Base-by-base conservation (phyloP, 2,329 filamentous ascomycete genomes). In the Aspergillus pseudoglaucus region DNA sequence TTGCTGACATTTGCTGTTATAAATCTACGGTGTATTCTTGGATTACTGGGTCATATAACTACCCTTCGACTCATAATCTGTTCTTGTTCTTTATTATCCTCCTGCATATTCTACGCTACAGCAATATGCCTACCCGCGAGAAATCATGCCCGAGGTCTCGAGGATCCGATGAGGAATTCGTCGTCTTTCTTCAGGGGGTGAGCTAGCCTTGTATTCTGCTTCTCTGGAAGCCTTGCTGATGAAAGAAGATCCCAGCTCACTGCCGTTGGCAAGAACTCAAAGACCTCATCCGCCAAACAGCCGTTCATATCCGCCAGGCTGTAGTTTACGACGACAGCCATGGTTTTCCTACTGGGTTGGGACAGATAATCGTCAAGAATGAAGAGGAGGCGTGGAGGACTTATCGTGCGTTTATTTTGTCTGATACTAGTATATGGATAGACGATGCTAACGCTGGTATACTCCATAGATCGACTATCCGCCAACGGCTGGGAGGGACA, bases 181-280 rank as follows among this genome's bases (percentile, higher is more conserved):
- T 72, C n/a, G 53, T 72, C 10, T 72, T 71, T 48, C 60, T 72
- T 15, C 69, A 71, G 47, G 69, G 69, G 17, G 69, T 72, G 56
- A 62, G 67, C 46, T 46, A 40, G 25, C 39, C 20, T 18, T 17
- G 9, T 35, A 12, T 20, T 12, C 9, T 30, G n/a, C 27, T 1
- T 23, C 15, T 27, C 42, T 20, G 30, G 35, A 8, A 45, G 44
- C 47, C 42, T 57, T 56, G 54, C 55, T 49, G 42, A 44, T 9
- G 41, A 48, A 30, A 14, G 17, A 38, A 72, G 69, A 68, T 72
- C 45, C 69, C 69, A 44, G 57, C 66, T 9, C 68, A 70, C 49
- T 71, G 69, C 47, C 68, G 69, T 48, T 72, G 69, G 69, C 69
- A 72, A 54, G 69, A 72, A 54, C 53, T 72, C 37, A 72, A 72